These are phyloP conservation scores for Alternaria postmessia DNA, from an alignment of 2,329 filamentous ascomycete genomes.

Conservation along the genomic window DNA sequence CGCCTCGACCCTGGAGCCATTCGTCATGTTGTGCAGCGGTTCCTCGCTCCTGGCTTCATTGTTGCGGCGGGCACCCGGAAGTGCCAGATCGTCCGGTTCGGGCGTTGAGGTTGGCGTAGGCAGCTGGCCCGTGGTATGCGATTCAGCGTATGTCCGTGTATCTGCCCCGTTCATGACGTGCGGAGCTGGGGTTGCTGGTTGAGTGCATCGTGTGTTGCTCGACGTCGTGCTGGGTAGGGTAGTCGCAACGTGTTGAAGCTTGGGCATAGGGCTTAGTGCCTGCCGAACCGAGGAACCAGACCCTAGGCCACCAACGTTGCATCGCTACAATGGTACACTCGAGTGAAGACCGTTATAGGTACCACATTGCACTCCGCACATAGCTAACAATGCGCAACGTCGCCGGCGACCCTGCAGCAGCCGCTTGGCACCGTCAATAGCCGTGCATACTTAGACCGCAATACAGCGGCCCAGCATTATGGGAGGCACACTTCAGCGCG, in stretches of 20 bases:
- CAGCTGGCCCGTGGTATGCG: conserved; percentile 32
- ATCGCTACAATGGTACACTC: background rate
- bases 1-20: conserved; percentile 7
- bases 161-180: conserved; percentile 44
- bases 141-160: conserved; percentile 28
- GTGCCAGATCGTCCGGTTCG: conserved; percentile 35
- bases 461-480: background rate
- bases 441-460: background rate
- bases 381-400: background rate
- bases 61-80: conserved; percentile 16
- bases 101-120: conserved; percentile 41
- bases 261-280: conserved; percentile 12
- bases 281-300: conserved; percentile 5
- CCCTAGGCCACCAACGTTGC: background rate
- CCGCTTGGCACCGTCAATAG: background rate
- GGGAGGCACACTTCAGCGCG: too few species aligned
- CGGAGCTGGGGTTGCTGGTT: conserved; percentile 14
- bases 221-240: background rate
- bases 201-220: conserved; percentile 26
- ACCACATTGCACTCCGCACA: background rate
- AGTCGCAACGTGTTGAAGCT: conserved; percentile 14
- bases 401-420: background rate
- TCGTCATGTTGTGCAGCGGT: conserved; percentile 20
- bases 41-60: conserved; percentile 16
- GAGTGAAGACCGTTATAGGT: background rate